Evolutionary conservation across 129 eudicot species (phyloP).

Genomic region (Erigeron canadensis): DNA sequence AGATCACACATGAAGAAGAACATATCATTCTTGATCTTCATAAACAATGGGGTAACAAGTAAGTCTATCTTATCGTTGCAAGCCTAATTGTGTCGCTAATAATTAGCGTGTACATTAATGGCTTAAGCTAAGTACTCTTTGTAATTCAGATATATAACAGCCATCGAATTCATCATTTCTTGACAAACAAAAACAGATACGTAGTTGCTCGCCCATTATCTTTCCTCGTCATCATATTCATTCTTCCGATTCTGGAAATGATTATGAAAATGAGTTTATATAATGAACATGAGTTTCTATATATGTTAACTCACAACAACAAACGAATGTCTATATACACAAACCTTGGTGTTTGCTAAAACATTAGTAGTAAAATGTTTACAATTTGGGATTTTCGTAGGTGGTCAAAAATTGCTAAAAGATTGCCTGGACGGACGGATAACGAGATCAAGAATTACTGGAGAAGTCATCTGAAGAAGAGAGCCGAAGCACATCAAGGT

Average conservation of each 20-base stretch:
- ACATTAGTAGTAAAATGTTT: background rate
- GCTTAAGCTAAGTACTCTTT: too few relatives aligned
- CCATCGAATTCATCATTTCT: too few relatives aligned
- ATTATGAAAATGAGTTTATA: background rate
- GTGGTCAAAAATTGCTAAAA: slow-evolving; percentile 75
- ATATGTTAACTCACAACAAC: background rate
- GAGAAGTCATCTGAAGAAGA: slow-evolving; percentile 71
- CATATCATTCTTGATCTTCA: slow-evolving; percentile 55
- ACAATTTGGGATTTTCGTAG: slow-evolving; percentile 26
- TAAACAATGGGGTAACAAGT: slow-evolving; percentile 77
- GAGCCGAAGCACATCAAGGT: slow-evolving; percentile 46
- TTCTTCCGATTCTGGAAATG: too few relatives aligned
- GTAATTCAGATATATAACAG: too few relatives aligned
- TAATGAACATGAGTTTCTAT: background rate
- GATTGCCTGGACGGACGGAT: slow-evolving; percentile 71
- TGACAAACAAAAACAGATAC: too few relatives aligned
- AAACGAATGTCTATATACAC: background rate
- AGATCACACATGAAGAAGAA: slow-evolving; percentile 61
- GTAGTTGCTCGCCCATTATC: too few relatives aligned
- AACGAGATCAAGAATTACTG: slow-evolving; percentile 83
- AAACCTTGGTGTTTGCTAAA: background rate
- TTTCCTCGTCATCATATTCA: too few relatives aligned
- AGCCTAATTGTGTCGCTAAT: too few relatives aligned
- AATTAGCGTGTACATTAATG: too few relatives aligned
- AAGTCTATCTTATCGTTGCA: slow-evolving; percentile 17